These are phyloP conservation scores for Ascomycota sp. DNA, from an alignment of 2,329 filamentous ascomycete genomes.

Conservation along the genomic window DNA sequence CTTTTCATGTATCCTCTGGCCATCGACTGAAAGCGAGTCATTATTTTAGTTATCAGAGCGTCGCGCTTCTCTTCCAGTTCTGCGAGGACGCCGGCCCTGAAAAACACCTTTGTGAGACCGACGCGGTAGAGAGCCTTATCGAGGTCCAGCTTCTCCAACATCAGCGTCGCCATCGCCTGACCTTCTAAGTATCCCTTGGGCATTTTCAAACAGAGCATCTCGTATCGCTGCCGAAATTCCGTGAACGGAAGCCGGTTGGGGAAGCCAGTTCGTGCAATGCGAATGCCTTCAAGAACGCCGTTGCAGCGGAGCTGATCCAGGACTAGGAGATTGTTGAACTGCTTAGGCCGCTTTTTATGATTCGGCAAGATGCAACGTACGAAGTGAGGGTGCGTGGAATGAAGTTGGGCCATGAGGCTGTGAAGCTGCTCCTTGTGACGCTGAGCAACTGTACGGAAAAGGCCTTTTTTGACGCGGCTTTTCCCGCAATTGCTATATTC, in stretches of 20 bases:
- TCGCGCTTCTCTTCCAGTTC: slow-evolving; percentile 94
- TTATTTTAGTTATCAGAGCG: slow-evolving; percentile 78
- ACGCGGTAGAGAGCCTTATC: slow-evolving; percentile 80
- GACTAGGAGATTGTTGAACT: slow-evolving; percentile 79
- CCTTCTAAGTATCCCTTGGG: slow-evolving; percentile 83
- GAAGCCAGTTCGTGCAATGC: slow-evolving; percentile 91
- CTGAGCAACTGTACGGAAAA: slow-evolving; percentile 93
- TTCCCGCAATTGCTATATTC: slow-evolving; percentile 48
- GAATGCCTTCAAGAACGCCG: slow-evolving; percentile 95
- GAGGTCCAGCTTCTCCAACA: slow-evolving; percentile 73
- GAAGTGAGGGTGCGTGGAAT: slow-evolving; percentile 95
- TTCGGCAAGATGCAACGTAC: slow-evolving; percentile 95
- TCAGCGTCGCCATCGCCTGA: slow-evolving; percentile 63
- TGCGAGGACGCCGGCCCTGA: slow-evolving; percentile 84
- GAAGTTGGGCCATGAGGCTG: slow-evolving; percentile 82
- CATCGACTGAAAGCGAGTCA: slow-evolving; percentile 80
- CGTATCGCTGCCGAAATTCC: slow-evolving; percentile 89
- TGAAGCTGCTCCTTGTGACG: slow-evolving; percentile 96
- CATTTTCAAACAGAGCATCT: slow-evolving; percentile 76
- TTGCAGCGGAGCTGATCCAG: slow-evolving; percentile 96
- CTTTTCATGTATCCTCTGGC: slow-evolving; percentile 79
- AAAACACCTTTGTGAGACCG: slow-evolving; percentile 93
- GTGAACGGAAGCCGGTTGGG: slow-evolving; percentile 82
- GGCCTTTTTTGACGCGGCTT: slow-evolving; percentile 84
- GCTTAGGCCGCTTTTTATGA: slow-evolving; percentile 91